Evolutionary conservation across 495 filamentous ascomycete genomes (phyloP), one percentile per base, ranked within the genome.

Genomic region (Rhypophila decipiens): DNA sequence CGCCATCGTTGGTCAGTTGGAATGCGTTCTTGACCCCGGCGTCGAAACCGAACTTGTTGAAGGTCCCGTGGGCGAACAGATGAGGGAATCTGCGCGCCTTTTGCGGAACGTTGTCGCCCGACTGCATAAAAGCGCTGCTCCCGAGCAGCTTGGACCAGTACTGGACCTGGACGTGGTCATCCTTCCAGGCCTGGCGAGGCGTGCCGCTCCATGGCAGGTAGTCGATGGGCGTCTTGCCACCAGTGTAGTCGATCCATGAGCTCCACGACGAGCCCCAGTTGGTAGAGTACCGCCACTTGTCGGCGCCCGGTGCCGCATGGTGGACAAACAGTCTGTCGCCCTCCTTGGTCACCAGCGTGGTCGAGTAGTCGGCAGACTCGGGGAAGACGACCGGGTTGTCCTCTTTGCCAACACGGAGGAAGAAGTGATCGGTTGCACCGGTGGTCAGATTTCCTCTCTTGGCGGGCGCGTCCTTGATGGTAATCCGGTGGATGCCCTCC

Each of bases 21-120:
- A 67, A 60, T 52, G 80, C 70, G 19, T 67, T 52, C 49, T 82
- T 81, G 15, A 84, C 50, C 0, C 83, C 83, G 7, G 73, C 69
- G 62, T 86, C 83, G 56, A 76, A 85, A 24, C 83, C 81, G 42
- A 78, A 86, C 39, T 79, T 65, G 49, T 86, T 86, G 57, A 77
- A 86, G 3, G 73, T 67, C 0, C 83, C 83, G 31, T 85, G 76
- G 44, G 81, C 71, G 53, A 77, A 85, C 2, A 86, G 56, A 56
- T 86, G 80, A 5, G 83, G 83, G 48, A 80, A 86, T 2, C 81
- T 76, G 17, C 83, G 69, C 1, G 64, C 67, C 20, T 48, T 46
- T 24, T 62, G 48, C 5, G 50, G 44, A 2, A 37, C 62, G 56
- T 64, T 72, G 55, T 86, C 83, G 31, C 78, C 82, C 47, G 81